Percentiles rank a stretch among this genome's conserved stretches.
Conservation (phyloP, 305 asterid species). For the Rubia peregrina region DNA sequence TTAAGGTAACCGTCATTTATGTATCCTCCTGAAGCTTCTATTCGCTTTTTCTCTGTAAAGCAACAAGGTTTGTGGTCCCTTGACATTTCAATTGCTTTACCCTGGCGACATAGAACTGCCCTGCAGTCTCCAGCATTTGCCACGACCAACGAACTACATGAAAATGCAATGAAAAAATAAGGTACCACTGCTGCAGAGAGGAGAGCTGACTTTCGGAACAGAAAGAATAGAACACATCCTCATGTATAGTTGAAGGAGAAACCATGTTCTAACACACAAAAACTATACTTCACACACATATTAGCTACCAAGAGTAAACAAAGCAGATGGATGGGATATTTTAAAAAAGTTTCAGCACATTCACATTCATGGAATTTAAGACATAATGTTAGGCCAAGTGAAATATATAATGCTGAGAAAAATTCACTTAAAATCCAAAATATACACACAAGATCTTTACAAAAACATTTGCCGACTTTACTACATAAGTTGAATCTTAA, state of each 20-base stretch:
- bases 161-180: conserved; percentile 18
- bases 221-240: neutral
- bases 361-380: neutral
- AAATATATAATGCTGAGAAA: neutral
- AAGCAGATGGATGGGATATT: neutral
- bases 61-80: conserved; percentile 82
- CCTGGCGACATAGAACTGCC: conserved; percentile 92
- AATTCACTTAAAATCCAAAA: neutral
- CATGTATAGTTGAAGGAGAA: neutral
- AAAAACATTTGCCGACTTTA: neutral
- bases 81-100: conserved; percentile 96
- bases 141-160: conserved; percentile 71
- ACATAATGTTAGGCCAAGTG: neutral
- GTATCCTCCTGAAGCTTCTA: conserved; percentile 92
- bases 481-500: neutral
- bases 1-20: conserved; percentile 84
- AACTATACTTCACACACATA: neutral
- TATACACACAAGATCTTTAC: neutral
- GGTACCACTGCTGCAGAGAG: neutral
- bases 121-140: conserved; percentile 98
- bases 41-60: conserved; percentile 52
- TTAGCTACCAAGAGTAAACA: neutral
- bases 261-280: neutral
- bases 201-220: neutral
- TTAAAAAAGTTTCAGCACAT: neutral